Evolutionary conservation across 768 basidiomycete genomes (phyloP), one percentile per base, ranked within the genome.

Genomic region (Terana coerulea): DNA sequence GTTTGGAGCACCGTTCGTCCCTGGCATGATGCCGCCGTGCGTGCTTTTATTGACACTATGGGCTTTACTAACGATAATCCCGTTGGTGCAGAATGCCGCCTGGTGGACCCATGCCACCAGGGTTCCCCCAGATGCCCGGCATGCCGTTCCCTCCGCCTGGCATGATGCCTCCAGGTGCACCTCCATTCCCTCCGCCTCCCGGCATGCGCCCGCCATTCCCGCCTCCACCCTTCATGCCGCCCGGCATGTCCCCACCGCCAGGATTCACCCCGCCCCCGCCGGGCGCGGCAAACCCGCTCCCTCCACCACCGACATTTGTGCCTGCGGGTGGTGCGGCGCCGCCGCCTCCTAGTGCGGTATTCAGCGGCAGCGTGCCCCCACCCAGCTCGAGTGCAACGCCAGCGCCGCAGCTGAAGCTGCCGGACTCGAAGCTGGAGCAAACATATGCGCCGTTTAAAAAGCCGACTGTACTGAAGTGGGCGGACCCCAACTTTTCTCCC

Each of bases 371-470:
- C 19, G 53, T 61, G 4, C 43, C 62, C 28, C 55, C 67, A 34
- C 55, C 68, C 47, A 46, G 63, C 51, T n/a, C n/a, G n/a, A n/a
- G n/a, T n/a, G n/a, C n/a, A n/a, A n/a, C n/a, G 3, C 60, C 62
- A 1, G 61, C 59, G n/a, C 36, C 49, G 5, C 56, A 60, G 29
- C 65, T 76, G 24, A 67, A 59, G 17, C 67, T 88, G 33, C 88
- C 87, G 1, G 76, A 83, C 59, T 74, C 78, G 8, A 68, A 74
- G 4, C 66, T 81, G 33, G 71, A 75, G 17, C 87, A 91, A 70
- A 81, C 76, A 12, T 85, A 88, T 60, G 79, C 85, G 11, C 74
- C 80, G 1, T 81, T 89, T 61, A 92, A 91, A 75, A 89, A 90
- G 65, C 71, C 75, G 12, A 88, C 88, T 1, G 75, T 76, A 19